Evolutionary conservation across 106 monocot species (phyloP), one percentile per base, ranked within the genome.

Genomic region (Ottelia alismoides): DNA sequence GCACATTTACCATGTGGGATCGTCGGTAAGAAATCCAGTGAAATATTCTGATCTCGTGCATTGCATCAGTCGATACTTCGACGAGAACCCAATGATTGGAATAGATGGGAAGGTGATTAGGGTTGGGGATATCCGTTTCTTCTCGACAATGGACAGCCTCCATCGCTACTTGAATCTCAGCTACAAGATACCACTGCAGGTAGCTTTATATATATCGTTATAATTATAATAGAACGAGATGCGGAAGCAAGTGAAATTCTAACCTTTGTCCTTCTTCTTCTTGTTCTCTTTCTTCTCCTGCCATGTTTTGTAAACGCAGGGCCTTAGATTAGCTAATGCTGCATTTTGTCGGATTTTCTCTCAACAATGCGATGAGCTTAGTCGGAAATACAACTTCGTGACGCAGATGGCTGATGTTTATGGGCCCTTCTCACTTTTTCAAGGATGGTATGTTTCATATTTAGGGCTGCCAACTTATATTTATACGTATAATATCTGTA

Each of bases 101-200:
- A 81, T 72, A 27, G 62, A 81, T 24, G 86, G 86, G 2, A 65
- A 47, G 27, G 16, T 22, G 26, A 66, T 81, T 10, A 52, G 44
- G 28, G 51, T 58, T 4, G 51, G 12, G 3, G 45, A 28, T 22
- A 22, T 82, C 29, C 61, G 57, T 5, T 5, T 78, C 32, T 73
- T 82, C 61, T 60, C 28, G 20, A 70, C 44, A 0, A 45, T 82
- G 59, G 0, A 28, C 4, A 21, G 23, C 22, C 83, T 88, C 54
- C 65, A 49, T 17, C 19, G 28, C 4, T 88, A 76, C 65, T 73
- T 88, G 88, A 30, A 47, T 21, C 50, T 88, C 2, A 51, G 67
- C 22, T 88, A 82, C 62, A 64, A 70, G 63, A 14, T 88, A 6
- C 88, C 88, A 24, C 21, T 88, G 11, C 66, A 88, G 78, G 76